Evolutionary conservation across 495 filamentous ascomycete genomes (phyloP).

Genomic region (Bathelium albidoporum): DNA sequence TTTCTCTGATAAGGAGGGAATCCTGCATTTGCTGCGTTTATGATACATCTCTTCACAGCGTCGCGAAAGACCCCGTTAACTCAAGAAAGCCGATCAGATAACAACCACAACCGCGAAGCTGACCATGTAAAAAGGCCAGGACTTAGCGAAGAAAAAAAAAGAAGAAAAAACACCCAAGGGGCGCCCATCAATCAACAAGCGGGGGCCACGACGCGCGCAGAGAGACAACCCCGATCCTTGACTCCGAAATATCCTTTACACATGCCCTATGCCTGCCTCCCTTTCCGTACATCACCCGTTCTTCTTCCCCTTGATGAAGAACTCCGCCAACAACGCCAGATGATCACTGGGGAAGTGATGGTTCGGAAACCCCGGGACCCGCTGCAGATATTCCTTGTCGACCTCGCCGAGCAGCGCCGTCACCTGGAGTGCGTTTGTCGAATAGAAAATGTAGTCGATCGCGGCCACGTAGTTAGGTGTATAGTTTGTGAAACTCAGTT

Average conservation of each 20-base stretch:
- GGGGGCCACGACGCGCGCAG: no score
- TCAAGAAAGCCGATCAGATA: not conserved
- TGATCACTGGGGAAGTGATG: slow-evolving; percentile 97
- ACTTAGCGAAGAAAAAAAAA: not conserved
- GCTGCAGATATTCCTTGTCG: slow-evolving; percentile 78
- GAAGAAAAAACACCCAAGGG: not conserved
- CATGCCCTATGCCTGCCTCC: slow-evolving; percentile 22
- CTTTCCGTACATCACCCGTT: slow-evolving; percentile 39
- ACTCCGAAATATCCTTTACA: slow-evolving; percentile 5
- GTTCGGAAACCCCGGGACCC: slow-evolving; percentile 91
- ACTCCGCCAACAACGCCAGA: slow-evolving; percentile 84
- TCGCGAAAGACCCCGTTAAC: not conserved
- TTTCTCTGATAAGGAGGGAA: not conserved
- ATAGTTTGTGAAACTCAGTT: slow-evolving; percentile 91
- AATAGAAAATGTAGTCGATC: slow-evolving; percentile 96
- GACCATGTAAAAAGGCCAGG: not conserved
- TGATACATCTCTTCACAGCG: not conserved
- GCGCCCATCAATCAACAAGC: no score
- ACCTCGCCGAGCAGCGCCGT: slow-evolving; percentile 81
- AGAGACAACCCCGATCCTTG: not conserved
- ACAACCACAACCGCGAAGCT: not conserved
- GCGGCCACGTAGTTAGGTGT: slow-evolving; percentile 81
- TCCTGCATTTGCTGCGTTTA: not conserved
- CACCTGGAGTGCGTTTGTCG: slow-evolving; percentile 79
- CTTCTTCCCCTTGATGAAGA: slow-evolving; percentile 77